A percentile compares a stretch with the other conserved stretches of the same genome.
Conservation (phyloP, 176 grass and related monocot species). For the Panicum miliaceum region DNA sequence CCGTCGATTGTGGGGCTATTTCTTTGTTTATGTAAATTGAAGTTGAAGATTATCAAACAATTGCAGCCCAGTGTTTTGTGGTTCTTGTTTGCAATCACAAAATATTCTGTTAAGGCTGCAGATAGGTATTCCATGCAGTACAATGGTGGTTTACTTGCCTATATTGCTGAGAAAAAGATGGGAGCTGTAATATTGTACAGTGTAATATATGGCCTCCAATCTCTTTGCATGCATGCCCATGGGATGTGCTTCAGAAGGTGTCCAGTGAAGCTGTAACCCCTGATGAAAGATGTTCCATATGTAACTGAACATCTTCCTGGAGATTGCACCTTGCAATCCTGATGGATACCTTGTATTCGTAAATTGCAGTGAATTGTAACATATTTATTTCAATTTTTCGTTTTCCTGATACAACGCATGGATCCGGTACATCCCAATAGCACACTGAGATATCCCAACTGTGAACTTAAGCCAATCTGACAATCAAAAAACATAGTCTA, state of each 20-base stretch:
- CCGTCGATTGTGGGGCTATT: not conserved
- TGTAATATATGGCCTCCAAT: slow-evolving; percentile 3
- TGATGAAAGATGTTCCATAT: not conserved
- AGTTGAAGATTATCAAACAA: not conserved
- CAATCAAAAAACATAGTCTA: not conserved
- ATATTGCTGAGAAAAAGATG: not conserved
- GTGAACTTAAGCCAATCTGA: not conserved
- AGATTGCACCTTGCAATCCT: not conserved
- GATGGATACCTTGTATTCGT: not conserved
- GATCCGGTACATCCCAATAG: slow-evolving; percentile 9
- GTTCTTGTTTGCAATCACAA: not conserved
- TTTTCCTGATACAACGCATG: not conserved
- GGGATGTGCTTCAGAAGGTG: slow-evolving; percentile 1
- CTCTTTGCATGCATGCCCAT: not conserved
- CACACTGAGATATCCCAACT: not conserved
- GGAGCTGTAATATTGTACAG: not conserved
- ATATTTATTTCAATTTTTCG: not conserved
- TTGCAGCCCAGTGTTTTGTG: not conserved
- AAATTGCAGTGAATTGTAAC: not conserved
- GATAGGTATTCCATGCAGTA: not conserved
- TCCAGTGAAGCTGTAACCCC: not conserved
- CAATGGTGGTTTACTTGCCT: not conserved
- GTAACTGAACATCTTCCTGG: not conserved
- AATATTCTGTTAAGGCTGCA: not conserved
- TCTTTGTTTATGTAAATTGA: not conserved